Evolutionary conservation across 1,284 basidiomycete species (phyloP).

Genomic region (Rhodotorula sp.): DNA sequence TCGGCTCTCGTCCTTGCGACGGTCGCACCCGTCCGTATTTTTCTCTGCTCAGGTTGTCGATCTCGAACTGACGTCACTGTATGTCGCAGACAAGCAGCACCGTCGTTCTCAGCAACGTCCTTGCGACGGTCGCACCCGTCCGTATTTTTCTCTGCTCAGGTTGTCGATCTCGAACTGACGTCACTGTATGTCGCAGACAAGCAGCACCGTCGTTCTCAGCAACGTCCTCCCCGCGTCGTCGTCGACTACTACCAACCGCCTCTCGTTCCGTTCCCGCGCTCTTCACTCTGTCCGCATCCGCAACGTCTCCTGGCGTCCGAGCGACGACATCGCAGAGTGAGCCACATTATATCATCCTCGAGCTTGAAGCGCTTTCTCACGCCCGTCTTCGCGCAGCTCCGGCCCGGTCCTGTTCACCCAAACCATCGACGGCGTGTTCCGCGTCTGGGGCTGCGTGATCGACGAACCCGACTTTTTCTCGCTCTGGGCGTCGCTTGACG

Average conservation of each 20-base stretch:
- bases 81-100: conserved; percentile 7
- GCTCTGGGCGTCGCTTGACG: conserved; percentile 73
- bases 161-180: neutral
- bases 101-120: conserved; percentile 25
- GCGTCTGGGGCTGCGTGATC: conserved; percentile 81
- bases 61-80: neutral
- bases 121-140: conserved; percentile 19
- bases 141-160: neutral
- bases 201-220: conserved; percentile 18
- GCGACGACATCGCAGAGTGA: conserved; percentile 30
- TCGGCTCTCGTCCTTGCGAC: conserved; percentile 24
- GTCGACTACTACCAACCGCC: neutral
- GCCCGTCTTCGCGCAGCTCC: conserved; percentile 55
- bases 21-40: neutral
- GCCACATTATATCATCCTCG: neutral
- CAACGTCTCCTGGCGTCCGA: conserved; percentile 27
- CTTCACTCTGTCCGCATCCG: conserved; percentile 20
- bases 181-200: neutral
- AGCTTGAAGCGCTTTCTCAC: neutral
- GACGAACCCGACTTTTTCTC: conserved; percentile 82
- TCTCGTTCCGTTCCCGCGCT: conserved; percentile 24
- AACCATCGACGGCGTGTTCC: conserved; percentile 69
- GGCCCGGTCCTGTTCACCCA: conserved; percentile 73
- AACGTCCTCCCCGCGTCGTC: neutral
- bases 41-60: too few species aligned